Evolutionary conservation across 768 basidiomycete species (phyloP).

Genomic region (Phylloporus sp.): DNA sequence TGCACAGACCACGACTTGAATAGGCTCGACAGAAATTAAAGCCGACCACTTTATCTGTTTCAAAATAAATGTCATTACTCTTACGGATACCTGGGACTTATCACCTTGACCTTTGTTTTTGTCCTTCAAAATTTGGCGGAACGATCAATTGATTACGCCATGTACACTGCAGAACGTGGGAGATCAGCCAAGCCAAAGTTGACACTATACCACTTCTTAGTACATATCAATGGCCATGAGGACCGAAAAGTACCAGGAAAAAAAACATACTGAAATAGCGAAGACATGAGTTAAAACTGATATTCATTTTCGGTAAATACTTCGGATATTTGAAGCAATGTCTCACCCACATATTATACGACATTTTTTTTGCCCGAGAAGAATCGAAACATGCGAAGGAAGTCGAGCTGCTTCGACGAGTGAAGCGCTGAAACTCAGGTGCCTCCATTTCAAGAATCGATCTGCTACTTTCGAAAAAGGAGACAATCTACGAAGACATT

Average conservation of each 20-base stretch:
- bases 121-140: background rate
- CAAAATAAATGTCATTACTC: background rate
- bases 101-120: background rate
- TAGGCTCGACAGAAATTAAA: background rate
- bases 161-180: background rate
- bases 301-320: background rate
- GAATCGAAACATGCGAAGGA: background rate
- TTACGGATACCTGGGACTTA: background rate
- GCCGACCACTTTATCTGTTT: slow-evolving; percentile 8
- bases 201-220: background rate
- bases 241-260: background rate
- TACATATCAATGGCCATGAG: background rate
- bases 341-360: slow-evolving; percentile 4
- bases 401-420: background rate
- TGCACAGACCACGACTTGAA: too few relatives aligned
- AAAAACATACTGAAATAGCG: slow-evolving; percentile 5
- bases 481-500: slow-evolving; percentile 31
- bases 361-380: background rate
- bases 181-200: background rate
- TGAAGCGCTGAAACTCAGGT: slow-evolving; percentile 3
- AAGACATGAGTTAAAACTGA: slow-evolving; percentile 5
- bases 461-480: slow-evolving; percentile 19
- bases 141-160: background rate
- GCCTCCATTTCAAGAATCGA: slow-evolving; percentile 20
- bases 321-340: slow-evolving; percentile 1